Evolutionary conservation across 176 grass and related monocot species (phyloP).

Genomic region (Ampelocalamus luodianensis): DNA sequence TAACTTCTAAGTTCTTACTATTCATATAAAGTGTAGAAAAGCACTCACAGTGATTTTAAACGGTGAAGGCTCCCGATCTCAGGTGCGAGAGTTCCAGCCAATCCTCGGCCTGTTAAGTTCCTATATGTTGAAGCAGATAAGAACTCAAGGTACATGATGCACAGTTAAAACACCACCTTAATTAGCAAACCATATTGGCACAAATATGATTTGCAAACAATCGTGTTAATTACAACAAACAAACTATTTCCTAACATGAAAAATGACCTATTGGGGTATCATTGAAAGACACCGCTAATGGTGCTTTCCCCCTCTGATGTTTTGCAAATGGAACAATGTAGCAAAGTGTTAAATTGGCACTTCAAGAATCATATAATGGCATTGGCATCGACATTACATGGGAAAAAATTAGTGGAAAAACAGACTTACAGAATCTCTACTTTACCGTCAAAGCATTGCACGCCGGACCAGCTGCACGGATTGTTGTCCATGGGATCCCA

Average conservation of each 20-base stretch:
- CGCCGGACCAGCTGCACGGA: slow-evolving; percentile 72
- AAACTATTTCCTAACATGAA: background rate
- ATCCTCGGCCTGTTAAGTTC: slow-evolving; percentile 75
- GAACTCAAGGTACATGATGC: slow-evolving; percentile 26
- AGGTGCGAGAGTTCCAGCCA: slow-evolving; percentile 75
- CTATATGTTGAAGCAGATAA: slow-evolving; percentile 57
- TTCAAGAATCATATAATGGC: background rate
- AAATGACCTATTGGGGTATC: background rate
- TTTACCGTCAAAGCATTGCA: slow-evolving; percentile 71
- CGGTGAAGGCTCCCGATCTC: slow-evolving; percentile 67
- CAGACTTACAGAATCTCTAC: slow-evolving; percentile 84
- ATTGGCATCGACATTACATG: background rate
- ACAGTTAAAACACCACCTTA: background rate
- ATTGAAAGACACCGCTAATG: background rate
- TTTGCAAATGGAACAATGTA: background rate
- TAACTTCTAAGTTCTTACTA: background rate
- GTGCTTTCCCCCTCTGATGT: background rate
- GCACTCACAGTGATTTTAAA: slow-evolving; percentile 70
- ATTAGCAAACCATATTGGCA: slow-evolving; percentile 18
- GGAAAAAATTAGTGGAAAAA: slow-evolving; percentile 4
- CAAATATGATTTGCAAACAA: slow-evolving; percentile 2
- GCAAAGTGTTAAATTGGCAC: background rate
- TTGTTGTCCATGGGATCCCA: slow-evolving; percentile 64
- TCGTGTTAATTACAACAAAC: background rate
- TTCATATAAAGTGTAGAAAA: background rate